A percentile compares a stretch with the other conserved stretches of the same genome.
phyloP scores from a whole-genome alignment of 352 stramenopile genomes.

The Phytophthora ohioensis region DNA sequence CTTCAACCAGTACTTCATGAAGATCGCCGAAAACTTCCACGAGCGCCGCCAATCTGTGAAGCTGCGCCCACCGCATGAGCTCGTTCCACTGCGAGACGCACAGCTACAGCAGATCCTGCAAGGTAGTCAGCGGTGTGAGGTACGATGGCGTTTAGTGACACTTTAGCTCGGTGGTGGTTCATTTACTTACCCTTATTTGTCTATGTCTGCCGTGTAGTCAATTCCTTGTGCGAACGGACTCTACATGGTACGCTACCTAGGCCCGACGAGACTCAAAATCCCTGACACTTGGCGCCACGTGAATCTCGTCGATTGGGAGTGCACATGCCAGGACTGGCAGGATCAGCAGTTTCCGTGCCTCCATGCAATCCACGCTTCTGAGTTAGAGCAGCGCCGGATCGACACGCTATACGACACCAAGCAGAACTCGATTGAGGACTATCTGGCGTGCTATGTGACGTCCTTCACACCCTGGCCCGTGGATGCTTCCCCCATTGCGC shows the following conservation, averaged over 20 bases:
- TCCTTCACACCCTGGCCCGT: constrained; percentile 70
- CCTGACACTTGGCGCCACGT: constrained; percentile 84
- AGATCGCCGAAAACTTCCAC: constrained; percentile 78
- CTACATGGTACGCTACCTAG: constrained; percentile 83
- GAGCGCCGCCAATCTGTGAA: constrained; percentile 65
- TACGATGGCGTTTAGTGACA: constrained; percentile 33
- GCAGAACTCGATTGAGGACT: constrained; percentile 75
- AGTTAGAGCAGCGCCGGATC: constrained; percentile 76
- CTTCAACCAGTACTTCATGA: constrained; percentile 81
- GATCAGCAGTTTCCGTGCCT: constrained; percentile 81
- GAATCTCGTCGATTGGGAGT: constrained; percentile 79
- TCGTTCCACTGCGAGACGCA: constrained; percentile 67
- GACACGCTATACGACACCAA: constrained; percentile 78
- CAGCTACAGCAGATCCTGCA: constrained; percentile 78
- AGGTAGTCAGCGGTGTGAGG: constrained; percentile 81
- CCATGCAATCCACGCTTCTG: constrained; percentile 76
- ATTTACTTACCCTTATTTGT: constrained; percentile 20
- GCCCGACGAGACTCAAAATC: constrained; percentile 56
- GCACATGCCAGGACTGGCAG: constrained; percentile 85
- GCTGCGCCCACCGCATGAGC: constrained; percentile 58
- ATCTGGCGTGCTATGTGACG: constrained; percentile 65
- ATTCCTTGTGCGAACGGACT: constrained; percentile 82
- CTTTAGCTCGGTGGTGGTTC: not conserved
- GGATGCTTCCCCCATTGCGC: constrained; percentile 54
- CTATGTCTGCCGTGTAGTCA: constrained; percentile 45